Conservation (phyloP, 805 yeast species). For the Brettanomyces bruxellensis region DNA sequence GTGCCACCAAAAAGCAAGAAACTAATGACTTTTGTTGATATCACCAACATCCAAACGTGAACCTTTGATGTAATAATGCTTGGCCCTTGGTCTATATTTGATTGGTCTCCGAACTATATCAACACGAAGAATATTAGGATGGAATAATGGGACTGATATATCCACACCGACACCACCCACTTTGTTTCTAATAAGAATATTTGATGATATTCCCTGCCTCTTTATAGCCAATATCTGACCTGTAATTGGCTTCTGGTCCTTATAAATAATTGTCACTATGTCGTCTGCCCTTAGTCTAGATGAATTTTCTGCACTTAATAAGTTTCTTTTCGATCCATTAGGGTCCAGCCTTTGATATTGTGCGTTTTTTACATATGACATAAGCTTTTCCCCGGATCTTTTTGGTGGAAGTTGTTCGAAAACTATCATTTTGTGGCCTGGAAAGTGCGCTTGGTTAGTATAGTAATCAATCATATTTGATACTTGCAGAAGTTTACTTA, state of each 20-base stretch:
- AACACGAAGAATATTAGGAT: conserved; percentile 67
- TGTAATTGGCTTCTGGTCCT: conserved; percentile 54
- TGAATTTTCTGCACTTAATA: conserved; percentile 38
- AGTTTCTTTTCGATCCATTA: conserved; percentile 52
- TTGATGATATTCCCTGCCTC: conserved; percentile 62
- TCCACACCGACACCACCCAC: conserved; percentile 81
- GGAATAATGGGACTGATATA: conserved; percentile 67
- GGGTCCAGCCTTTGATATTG: conserved; percentile 60
- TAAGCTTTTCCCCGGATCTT: conserved; percentile 36
- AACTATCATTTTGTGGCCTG: conserved; percentile 22
- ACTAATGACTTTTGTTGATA: conserved; percentile 32
- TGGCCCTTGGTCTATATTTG: conserved; percentile 68
- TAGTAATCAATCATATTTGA: background rate
- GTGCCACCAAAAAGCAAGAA: too few species aligned
- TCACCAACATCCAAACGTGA: conserved; percentile 70
- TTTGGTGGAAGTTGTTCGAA: conserved; percentile 42
- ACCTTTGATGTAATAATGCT: conserved; percentile 85
- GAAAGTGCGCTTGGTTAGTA: background rate
- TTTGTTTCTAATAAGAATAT: conserved; percentile 75
- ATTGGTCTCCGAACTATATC: conserved; percentile 71
- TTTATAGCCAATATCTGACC: conserved; percentile 78
- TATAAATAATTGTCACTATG: conserved; percentile 64
- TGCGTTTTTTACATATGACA: conserved; percentile 39
- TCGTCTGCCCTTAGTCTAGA: conserved; percentile 71
- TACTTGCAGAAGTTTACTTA: background rate